Conservation (phyloP, 164 flowering plant genomes). For the Vitis labrusca region DNA sequence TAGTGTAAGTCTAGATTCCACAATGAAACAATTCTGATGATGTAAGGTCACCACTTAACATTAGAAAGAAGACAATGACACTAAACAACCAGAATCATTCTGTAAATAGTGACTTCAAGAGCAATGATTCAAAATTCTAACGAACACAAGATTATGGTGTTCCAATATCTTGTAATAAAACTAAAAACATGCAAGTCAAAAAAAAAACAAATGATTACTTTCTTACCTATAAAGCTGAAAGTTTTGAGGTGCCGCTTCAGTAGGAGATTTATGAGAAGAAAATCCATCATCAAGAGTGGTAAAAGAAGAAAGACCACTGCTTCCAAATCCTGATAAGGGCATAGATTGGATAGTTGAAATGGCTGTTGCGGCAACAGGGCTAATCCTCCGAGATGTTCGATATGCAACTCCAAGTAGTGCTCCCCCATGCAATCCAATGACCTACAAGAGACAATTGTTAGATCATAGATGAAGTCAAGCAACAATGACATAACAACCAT, state of each 20-base stretch:
- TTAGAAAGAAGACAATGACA: too few relatives aligned
- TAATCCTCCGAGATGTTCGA: slow-evolving; percentile 85
- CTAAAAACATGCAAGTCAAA: not conserved
- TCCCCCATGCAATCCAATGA: slow-evolving; percentile 94
- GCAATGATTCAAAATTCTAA: too few relatives aligned
- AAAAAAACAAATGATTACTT: not conserved
- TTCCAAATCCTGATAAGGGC: slow-evolving; percentile 91
- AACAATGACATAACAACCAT: too few relatives aligned
- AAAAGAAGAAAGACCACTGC: slow-evolving; percentile 69
- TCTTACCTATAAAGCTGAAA: slow-evolving; percentile 88
- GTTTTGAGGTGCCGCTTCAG: slow-evolving; percentile 79
- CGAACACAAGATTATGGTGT: not conserved
- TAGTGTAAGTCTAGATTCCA: too few relatives aligned
- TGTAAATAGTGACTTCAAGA: too few relatives aligned
- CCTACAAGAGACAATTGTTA: slow-evolving; percentile 35
- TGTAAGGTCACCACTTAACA: too few relatives aligned
- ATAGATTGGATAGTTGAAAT: slow-evolving; percentile 89
- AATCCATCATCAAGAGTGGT: slow-evolving; percentile 66
- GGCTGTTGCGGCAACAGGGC: slow-evolving; percentile 83
- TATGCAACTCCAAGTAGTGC: slow-evolving; percentile 96
- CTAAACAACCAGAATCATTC: too few relatives aligned
- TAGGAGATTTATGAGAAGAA: slow-evolving; percentile 55
- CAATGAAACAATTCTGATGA: too few relatives aligned
- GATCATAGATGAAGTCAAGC: too few relatives aligned
- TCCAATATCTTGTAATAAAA: not conserved